A percentile compares a stretch with the other conserved stretches of the same genome.
These are phyloP conservation scores for Sporothrix mexicana DNA, from an alignment of 2,329 filamentous ascomycete genomes.

Conservation along the genomic window DNA sequence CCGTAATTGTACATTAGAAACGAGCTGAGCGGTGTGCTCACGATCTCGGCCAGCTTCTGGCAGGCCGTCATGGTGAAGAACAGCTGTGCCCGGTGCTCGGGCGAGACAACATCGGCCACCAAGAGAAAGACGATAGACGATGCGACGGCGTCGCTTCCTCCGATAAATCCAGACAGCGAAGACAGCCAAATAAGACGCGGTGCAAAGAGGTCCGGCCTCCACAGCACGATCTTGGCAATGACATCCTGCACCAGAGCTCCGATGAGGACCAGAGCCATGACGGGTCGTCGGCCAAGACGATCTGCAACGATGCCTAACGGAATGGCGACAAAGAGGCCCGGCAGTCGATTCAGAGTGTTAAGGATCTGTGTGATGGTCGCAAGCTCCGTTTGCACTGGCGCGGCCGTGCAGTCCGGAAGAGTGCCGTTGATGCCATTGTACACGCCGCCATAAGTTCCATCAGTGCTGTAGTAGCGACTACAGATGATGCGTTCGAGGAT, in stretches of 20 bases:
- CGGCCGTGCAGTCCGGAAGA: conserved; percentile 12
- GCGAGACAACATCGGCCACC: conserved; percentile 3
- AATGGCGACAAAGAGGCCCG: conserved; percentile 13
- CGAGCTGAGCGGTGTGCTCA: conserved; percentile 1
- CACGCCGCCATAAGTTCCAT: not conserved
- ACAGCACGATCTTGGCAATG: conserved; percentile 11
- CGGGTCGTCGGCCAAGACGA: not conserved
- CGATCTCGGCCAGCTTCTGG: conserved; percentile 7
- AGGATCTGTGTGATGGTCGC: conserved; percentile 21
- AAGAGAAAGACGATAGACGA: not conserved
- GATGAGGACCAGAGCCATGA: not conserved
- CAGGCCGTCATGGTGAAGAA: conserved; percentile 14
- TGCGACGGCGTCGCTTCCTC: not conserved
- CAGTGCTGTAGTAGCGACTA: conserved; percentile 8
- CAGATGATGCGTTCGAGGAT: conserved; percentile 18
- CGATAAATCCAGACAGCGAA: not conserved
- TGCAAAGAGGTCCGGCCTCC: not conserved
- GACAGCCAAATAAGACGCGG: conserved; percentile 17
- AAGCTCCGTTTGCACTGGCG: conserved; percentile 19
- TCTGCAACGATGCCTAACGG: not conserved
- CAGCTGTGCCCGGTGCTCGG: not conserved
- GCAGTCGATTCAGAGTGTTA: conserved; percentile 20
- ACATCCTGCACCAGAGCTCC: conserved; percentile 3
- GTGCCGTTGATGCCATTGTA: not conserved
- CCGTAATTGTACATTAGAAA: not conserved